These are phyloP conservation scores for Lithohypha guttulata DNA, from an alignment of 2,329 filamentous ascomycete genomes.

Conservation along the genomic window DNA sequence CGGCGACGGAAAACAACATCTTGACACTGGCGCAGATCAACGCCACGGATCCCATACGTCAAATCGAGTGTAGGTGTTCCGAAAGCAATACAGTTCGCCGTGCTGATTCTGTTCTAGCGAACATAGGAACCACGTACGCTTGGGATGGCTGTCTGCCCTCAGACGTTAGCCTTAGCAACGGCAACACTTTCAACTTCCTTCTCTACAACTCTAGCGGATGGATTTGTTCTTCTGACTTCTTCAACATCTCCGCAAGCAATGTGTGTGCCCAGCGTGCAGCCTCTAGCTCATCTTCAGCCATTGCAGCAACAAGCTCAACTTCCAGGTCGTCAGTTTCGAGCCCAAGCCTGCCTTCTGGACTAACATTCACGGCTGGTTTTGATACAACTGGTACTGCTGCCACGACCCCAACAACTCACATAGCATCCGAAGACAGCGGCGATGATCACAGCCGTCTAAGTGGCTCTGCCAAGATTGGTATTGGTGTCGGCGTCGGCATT, in stretches of 20 bases:
- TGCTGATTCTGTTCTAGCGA: no score
- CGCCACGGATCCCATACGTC: neutral
- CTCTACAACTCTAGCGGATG: neutral
- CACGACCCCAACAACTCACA: neutral
- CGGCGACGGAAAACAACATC: neutral
- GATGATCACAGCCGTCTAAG: neutral
- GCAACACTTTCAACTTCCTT: neutral
- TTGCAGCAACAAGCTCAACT: neutral
- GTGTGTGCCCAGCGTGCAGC: no score
- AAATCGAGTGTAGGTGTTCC: no score
- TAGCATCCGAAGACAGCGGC: neutral
- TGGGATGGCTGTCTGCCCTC: neutral
- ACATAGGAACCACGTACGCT: neutral
- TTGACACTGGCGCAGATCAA: neutral
- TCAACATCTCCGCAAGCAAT: neutral
- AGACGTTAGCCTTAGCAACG: neutral
- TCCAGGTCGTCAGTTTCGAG: neutral
- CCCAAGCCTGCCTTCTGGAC: neutral
- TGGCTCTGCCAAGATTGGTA: neutral
- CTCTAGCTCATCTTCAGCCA: neutral
- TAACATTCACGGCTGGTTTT: no score
- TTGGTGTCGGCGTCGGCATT: neutral
- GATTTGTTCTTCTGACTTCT: neutral
- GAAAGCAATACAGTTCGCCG: no score
- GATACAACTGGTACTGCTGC: no score